These are phyloP conservation scores for Gelatoporia subvermispora DNA, from an alignment of 768 basidiomycete species.

Conservation along the genomic window DNA sequence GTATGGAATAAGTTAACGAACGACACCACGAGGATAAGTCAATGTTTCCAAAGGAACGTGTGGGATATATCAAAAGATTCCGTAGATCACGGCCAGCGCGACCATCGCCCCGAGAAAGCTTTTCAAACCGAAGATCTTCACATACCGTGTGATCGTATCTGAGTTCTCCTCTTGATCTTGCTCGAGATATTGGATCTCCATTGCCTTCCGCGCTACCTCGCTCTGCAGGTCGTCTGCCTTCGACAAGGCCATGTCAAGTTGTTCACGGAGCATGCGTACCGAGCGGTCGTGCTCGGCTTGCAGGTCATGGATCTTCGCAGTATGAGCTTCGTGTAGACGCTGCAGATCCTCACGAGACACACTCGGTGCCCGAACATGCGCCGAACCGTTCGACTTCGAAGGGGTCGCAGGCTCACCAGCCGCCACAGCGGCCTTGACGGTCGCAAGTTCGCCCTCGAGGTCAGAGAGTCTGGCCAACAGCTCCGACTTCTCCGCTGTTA, in stretches of 20 bases:
- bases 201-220: slow-evolving; percentile 61
- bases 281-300: slow-evolving; percentile 62
- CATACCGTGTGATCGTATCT: slow-evolving; percentile 77
- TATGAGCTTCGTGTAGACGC: slow-evolving; percentile 79
- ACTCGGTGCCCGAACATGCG: slow-evolving; percentile 35
- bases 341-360: slow-evolving; percentile 76
- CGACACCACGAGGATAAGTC: slow-evolving; percentile 15
- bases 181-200: slow-evolving; percentile 81
- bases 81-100: slow-evolving; percentile 52
- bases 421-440: slow-evolving; percentile 50
- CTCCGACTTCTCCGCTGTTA: slow-evolving; percentile 59
- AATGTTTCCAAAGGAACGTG: slow-evolving; percentile 13
- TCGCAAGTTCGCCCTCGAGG: slow-evolving; percentile 73
- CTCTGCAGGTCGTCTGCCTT: slow-evolving; percentile 52
- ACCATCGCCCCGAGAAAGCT: slow-evolving; percentile 47
- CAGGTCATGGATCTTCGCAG: slow-evolving; percentile 71
- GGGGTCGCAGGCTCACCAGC: slow-evolving; percentile 41
- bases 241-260: slow-evolving; percentile 48
- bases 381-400: slow-evolving; percentile 52
- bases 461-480: slow-evolving; percentile 62
- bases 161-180: slow-evolving; percentile 74
- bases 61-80: slow-evolving; percentile 24
- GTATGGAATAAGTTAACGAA: slow-evolving; percentile 5
- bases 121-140: slow-evolving; percentile 54
- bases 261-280: slow-evolving; percentile 45